Percentiles rank a stretch among this genome's conserved stretches.
Evolutionary conservation across 1,284 basidiomycete genomes (phyloP).

Genomic region (Ustilago loliicola): DNA sequence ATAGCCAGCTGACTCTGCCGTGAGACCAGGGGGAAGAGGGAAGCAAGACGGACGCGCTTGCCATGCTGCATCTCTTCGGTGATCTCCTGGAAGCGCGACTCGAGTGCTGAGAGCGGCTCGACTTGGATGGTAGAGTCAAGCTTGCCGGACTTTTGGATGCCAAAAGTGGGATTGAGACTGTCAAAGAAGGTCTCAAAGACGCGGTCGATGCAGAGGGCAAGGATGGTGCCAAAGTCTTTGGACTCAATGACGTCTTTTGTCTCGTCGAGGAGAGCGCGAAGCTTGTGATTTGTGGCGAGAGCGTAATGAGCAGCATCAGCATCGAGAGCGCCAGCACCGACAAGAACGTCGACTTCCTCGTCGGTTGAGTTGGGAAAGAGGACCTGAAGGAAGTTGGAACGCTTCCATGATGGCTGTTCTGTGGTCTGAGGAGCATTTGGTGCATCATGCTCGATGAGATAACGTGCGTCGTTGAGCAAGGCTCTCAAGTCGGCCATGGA

Average conservation of each 20-base stretch:
- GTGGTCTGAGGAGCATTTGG: neutral
- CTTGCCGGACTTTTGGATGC: constrained; percentile 34
- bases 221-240: constrained; percentile 78
- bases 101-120: constrained; percentile 71
- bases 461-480: constrained; percentile 33
- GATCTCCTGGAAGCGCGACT: constrained; percentile 66
- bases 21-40: constrained; percentile 81
- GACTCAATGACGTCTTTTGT: constrained; percentile 78
- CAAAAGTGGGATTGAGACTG: constrained; percentile 73
- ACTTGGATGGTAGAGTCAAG: constrained; percentile 33
- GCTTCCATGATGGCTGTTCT: constrained; percentile 21
- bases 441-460: constrained; percentile 33
- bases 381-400: constrained; percentile 52
- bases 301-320: constrained; percentile 18
- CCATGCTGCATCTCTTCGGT: constrained; percentile 68
- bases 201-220: constrained; percentile 79
- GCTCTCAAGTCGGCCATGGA: constrained; percentile 77
- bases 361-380: constrained; percentile 59
- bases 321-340: constrained; percentile 61
- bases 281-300: constrained; percentile 73
- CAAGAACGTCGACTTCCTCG: constrained; percentile 62
- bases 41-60: constrained; percentile 78
- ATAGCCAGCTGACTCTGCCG: constrained; percentile 81
- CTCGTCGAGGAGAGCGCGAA: constrained; percentile 79
- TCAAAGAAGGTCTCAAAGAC: constrained; percentile 76